Percentiles rank a stretch among this genome's conserved stretches.
Conservation (phyloP, 768 basidiomycete species). For the Lactifluus pinguis region DNA sequence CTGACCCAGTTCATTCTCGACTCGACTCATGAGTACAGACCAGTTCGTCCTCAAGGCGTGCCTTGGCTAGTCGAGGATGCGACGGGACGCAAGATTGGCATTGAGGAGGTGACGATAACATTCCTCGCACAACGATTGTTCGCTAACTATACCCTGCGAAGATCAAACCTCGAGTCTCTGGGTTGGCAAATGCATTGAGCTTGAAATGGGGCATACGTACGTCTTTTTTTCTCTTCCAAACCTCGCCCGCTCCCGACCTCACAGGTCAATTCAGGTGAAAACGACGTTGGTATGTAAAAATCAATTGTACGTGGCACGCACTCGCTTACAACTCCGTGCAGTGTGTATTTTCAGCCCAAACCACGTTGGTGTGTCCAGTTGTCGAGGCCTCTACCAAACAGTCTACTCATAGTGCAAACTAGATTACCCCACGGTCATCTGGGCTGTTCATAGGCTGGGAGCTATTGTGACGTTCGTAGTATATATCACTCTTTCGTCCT, state of each 20-base stretch:
- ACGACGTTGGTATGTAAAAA: slow-evolving; percentile 31
- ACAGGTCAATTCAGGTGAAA: slow-evolving; percentile 24
- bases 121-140: not conserved
- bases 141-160: slow-evolving; percentile 10
- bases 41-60: slow-evolving; percentile 2
- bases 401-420: not conserved
- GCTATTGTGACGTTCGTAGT: slow-evolving; percentile 21
- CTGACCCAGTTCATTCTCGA: slow-evolving; percentile 22
- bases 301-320: not conserved
- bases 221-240: slow-evolving; percentile 11
- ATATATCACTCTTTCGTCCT: not conserved
- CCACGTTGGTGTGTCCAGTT: slow-evolving; percentile 22
- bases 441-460: slow-evolving; percentile 23
- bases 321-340: not conserved
- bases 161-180: slow-evolving; percentile 30
- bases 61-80: slow-evolving; percentile 38
- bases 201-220: slow-evolving; percentile 28
- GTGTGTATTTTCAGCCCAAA: slow-evolving; percentile 23
- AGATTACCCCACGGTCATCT: slow-evolving; percentile 17
- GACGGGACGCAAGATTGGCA: slow-evolving; percentile 28
- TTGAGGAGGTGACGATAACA: slow-evolving; percentile 30
- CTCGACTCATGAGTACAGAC: slow-evolving; percentile 16
- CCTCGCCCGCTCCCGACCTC: not conserved
- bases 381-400: not conserved
- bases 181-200: slow-evolving; percentile 32